Base-by-base conservation (phyloP, 2,329 filamentous ascomycete species). In the Diaporthe sp. region DNA sequence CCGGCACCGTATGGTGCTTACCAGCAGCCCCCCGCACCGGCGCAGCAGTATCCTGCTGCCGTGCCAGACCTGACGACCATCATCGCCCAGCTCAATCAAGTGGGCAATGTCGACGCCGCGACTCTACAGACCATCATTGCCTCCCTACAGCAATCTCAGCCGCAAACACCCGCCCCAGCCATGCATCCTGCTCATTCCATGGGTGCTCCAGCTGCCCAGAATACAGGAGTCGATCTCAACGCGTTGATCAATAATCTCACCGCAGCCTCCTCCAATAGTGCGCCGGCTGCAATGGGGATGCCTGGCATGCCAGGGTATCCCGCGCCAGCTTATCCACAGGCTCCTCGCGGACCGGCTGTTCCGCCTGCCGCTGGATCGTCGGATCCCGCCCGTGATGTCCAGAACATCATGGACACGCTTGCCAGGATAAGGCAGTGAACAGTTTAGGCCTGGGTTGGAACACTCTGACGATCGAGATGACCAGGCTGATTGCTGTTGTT, bases 341-440 rank as follows among this genome's bases (percentile, higher is more conserved):
- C 78, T 69, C 78, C 81, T 31, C 76, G 81, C 69, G 78, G 82
- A 39, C 77, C 78, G 69, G 75, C 78, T 71, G 80, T 78, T 37
- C 77, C 79, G 55, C 77, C 79, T 58, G 72, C 77, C 76, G 78
- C 75, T n/a, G 75, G 75, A 44, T 75, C 75, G 31, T 73, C 85
- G 12, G 80, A 87, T 73, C 83, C 86, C 17, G 85, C 87, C 12
- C 86, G 92, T 17, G 87, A 91, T 72, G 88, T 95, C 79, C 90
- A 93, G 81, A 93, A 94, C 79, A 94, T 95, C 70, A 93, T 95
- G 90, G 92, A 92, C 19, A 92, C 94, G 79, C 85, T 95, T 75
- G 90, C 92, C 62, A 91, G 89, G 79, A 93, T 91, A 80, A 88
- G 92, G 77, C 89, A 92, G 81, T 91, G 79, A 73, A 19, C 19